phyloP scores from a whole-genome alignment of 2,329 filamentous ascomycete genomes.

The Trichophaea hybrida region DNA sequence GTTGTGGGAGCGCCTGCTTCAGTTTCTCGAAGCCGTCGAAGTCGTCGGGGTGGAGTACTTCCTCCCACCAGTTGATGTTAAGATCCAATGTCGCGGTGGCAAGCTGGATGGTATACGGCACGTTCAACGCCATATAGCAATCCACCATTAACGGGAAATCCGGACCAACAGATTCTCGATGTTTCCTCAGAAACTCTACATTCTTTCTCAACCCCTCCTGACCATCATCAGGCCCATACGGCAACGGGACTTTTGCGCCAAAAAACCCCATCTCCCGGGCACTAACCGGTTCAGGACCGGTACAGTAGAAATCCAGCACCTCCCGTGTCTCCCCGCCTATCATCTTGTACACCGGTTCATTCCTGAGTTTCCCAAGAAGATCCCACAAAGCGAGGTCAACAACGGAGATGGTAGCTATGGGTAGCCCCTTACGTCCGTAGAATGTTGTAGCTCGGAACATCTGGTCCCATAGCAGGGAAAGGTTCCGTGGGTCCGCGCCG shows the following conservation, averaged over 20 bases:
- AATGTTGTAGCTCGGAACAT: slow-evolving; percentile 97
- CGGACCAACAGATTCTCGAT: slow-evolving; percentile 69
- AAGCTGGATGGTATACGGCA: slow-evolving; percentile 81
- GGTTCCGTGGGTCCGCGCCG: slow-evolving; percentile 77
- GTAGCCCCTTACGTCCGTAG: slow-evolving; percentile 84
- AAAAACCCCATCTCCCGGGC: slow-evolving; percentile 80
- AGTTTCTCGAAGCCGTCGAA: slow-evolving; percentile 79
- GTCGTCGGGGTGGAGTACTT: slow-evolving; percentile 82
- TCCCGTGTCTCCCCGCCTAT: slow-evolving; percentile 82
- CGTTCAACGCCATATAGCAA: slow-evolving; percentile 93
- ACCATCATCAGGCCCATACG: slow-evolving; percentile 80
- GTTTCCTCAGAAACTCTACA: slow-evolving; percentile 71
- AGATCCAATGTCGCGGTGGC: slow-evolving; percentile 70
- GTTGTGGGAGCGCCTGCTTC: slow-evolving; percentile 75
- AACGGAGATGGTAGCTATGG: slow-evolving; percentile 81
- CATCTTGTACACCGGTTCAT: slow-evolving; percentile 86
- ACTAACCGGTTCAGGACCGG: slow-evolving; percentile 65
- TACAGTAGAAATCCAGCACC: slow-evolving; percentile 84
- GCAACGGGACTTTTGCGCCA: slow-evolving; percentile 78
- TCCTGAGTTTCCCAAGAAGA: slow-evolving; percentile 74
- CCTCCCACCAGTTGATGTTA: slow-evolving; percentile 95
- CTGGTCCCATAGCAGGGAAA: slow-evolving; percentile 83
- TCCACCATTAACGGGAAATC: slow-evolving; percentile 91
- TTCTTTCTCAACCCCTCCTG: slow-evolving; percentile 73
- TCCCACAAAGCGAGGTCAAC: slow-evolving; percentile 92